Percentiles rank a stretch among this genome's conserved stretches.
These are phyloP conservation scores for Neonectria coccinea DNA, from an alignment of 2,329 filamentous ascomycete species.

Conservation along the genomic window DNA sequence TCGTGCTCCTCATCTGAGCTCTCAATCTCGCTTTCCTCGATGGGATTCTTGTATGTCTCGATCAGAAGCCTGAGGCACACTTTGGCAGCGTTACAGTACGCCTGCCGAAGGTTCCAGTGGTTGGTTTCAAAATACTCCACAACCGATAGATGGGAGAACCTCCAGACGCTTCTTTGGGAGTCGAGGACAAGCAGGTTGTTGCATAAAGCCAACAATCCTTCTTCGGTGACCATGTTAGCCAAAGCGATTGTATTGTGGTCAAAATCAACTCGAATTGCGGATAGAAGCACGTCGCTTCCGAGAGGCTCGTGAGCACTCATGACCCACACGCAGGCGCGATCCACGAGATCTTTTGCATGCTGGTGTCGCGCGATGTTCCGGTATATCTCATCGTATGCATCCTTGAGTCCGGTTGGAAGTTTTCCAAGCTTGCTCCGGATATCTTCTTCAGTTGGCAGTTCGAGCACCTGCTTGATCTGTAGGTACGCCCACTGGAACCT, in stretches of 20 bases:
- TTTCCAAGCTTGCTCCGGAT: conserved; percentile 1
- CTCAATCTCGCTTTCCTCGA: not conserved
- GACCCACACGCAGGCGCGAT: conserved; percentile 5
- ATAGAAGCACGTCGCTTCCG: not conserved
- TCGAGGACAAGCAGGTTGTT: not conserved
- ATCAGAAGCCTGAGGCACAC: not conserved
- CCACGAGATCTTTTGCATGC: not conserved
- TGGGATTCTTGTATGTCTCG: not conserved
- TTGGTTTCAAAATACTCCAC: not conserved
- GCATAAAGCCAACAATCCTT: not conserved
- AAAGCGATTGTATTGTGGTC: not conserved
- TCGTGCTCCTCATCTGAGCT: not conserved
- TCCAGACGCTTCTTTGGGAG: not conserved
- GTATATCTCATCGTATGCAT: conserved; percentile 16
- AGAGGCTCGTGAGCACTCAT: not conserved
- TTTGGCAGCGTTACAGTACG: not conserved
- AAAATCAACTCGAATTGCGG: not conserved
- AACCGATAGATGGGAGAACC: not conserved
- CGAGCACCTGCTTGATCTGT: conserved; percentile 9
- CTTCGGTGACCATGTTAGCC: not conserved
- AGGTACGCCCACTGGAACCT: conserved; percentile 16
- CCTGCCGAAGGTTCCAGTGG: not conserved
- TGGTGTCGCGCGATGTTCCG: not conserved
- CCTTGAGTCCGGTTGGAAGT: conserved; percentile 11
- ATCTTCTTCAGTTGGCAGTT: not conserved